phyloP scores from a whole-genome alignment of 495 filamentous ascomycete species.

The Sordaria brevicollis region DNA sequence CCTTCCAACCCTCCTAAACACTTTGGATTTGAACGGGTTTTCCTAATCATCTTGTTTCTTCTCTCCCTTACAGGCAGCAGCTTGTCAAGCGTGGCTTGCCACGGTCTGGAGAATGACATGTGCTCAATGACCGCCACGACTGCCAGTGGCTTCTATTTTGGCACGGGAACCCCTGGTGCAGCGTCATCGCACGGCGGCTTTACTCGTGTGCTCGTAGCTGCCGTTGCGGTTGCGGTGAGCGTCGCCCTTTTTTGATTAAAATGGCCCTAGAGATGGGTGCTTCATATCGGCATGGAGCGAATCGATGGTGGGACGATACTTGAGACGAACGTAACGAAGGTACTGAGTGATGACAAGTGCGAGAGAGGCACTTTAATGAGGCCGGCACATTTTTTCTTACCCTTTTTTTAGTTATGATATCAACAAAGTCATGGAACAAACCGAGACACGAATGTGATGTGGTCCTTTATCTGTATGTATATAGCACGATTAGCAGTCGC shows the following conservation, averaged over 20 bases:
- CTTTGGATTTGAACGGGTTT: neutral
- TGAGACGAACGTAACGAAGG: neutral
- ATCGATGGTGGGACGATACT: neutral
- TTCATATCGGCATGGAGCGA: neutral
- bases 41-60: neutral
- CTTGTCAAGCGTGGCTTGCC: slow-evolving; percentile 18
- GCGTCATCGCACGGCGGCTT: slow-evolving; percentile 16
- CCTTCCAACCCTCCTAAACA: too few species aligned
- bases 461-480: neutral
- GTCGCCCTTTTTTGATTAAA: neutral
- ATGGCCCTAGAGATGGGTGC: neutral
- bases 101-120: slow-evolving; percentile 14
- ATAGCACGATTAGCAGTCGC: neutral
- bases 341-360: neutral
- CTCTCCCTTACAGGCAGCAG: slow-evolving; percentile 14
- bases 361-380: neutral
- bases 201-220: slow-evolving; percentile 8
- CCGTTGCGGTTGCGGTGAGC: slow-evolving; percentile 5
- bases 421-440: neutral
- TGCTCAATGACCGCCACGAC: slow-evolving; percentile 18
- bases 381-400: neutral
- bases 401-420: neutral
- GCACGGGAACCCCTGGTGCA: slow-evolving; percentile 10
- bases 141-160: slow-evolving; percentile 17
- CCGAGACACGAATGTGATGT: neutral